Percentiles rank a stretch among this genome's conserved stretches.
These are phyloP conservation scores for Centrapalus pauciflorus DNA, from an alignment of 129 eudicot genomes.

Conservation along the genomic window DNA sequence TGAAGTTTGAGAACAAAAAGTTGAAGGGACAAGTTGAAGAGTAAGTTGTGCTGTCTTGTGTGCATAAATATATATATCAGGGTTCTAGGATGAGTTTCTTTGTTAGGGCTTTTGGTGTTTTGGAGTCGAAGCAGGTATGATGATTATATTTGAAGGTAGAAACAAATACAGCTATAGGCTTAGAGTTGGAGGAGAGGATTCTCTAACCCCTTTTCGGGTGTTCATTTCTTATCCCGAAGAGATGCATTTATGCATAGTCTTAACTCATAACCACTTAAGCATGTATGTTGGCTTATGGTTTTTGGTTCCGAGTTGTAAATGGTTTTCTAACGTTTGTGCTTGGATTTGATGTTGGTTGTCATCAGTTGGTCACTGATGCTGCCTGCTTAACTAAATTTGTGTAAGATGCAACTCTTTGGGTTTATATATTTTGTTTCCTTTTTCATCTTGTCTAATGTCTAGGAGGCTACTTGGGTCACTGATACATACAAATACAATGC, in stretches of 20 bases:
- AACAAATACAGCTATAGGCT: conserved; percentile 1
- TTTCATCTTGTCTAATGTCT: not conserved
- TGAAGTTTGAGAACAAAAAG: conserved; percentile 18
- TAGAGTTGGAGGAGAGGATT: conserved; percentile 24
- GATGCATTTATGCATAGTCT: too few relatives aligned
- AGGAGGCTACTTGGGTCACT: not conserved
- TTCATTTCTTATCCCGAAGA: not conserved
- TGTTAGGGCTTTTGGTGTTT: conserved; percentile 18
- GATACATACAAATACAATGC: not conserved
- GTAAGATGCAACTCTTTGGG: conserved; percentile 6
- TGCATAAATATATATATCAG: conserved; percentile 18
- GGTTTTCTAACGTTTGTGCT: conserved; percentile 19
- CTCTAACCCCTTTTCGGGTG: conserved; percentile 16
- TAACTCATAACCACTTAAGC: conserved; percentile 17
- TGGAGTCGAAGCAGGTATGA: conserved; percentile 15
- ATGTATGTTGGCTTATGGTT: conserved; percentile 10
- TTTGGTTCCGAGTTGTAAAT: conserved; percentile 32
- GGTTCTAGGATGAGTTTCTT: conserved; percentile 15
- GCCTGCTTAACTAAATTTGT: conserved; percentile 12
- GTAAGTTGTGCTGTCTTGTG: conserved; percentile 19
- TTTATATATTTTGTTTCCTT: not conserved
- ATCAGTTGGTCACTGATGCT: conserved; percentile 13
- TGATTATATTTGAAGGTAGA: conserved; percentile 6
- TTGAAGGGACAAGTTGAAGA: conserved; percentile 33
- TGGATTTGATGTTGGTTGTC: conserved; percentile 18